Evolutionary conservation across 169 alveolate genomes (phyloP), one percentile per base, ranked within the genome.

Genomic region (Eimeria acervulina): DNA sequence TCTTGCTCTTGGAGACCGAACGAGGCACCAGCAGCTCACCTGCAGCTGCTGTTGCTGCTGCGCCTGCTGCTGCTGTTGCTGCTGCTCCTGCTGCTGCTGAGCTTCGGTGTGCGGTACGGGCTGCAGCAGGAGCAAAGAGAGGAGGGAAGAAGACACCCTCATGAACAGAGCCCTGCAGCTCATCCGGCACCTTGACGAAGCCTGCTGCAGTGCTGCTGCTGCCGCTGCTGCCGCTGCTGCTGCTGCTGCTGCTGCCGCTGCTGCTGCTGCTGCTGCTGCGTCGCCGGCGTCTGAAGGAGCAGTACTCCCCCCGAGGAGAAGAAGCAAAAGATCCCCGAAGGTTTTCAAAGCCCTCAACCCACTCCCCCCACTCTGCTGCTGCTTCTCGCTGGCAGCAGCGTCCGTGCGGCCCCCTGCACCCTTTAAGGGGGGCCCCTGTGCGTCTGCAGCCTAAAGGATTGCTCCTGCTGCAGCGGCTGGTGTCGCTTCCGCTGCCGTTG

Each of bases 181-280:
- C 93, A 21, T 59, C 59, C 0, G 78, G 93, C 3, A 84, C 78
- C 44, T n/a, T 23, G 17, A 84, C 31, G n/a, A 52, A 47, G 80
- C 78, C 38, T n/a, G 52, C 36, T 12, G 42, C 47, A 19, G 17
- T 47, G 91, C 76, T 84, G 93, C 93, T 52, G 93, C 93, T 81
- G 90, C 90, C 51, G 90, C 90, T 81, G 91, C 72, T 81, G 91
- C 74, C 51, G 89, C 66, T 78, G 89, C 89, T 78, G 89, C 61
- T 78, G 89, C 66, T 42, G 89, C 89, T 78, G 66, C 89, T 78
- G 89, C 36, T 38, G 89, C 51, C 15, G 83, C 42, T 61, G 70
- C 70, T 66, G 87, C 51, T 38, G 87, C 70, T 44, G 90, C 90
- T 28, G 90, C 44, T 44, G 78, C 55, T 51, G 52, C 31, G 68